phyloP scores from a whole-genome alignment of 176 grass and related monocot genomes.

The Oryza meyeriana region DNA sequence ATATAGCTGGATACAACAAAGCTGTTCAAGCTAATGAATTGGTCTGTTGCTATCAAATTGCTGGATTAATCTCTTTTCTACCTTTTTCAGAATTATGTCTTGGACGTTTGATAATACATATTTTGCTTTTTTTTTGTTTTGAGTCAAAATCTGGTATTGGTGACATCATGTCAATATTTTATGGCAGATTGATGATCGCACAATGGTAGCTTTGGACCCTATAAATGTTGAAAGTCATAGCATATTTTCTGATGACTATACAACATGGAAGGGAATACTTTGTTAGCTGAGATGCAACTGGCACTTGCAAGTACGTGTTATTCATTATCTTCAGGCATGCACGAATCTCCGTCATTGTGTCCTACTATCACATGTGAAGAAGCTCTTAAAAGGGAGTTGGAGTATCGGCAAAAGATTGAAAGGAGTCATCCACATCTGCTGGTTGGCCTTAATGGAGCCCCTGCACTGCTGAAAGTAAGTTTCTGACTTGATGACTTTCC shows the following conservation, averaged over 20 bases:
- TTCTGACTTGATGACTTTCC: neutral
- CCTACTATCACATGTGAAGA: conserved; percentile 59
- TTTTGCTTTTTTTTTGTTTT: neutral
- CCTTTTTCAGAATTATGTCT: neutral
- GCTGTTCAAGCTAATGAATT: neutral
- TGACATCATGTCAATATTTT: neutral
- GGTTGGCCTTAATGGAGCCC: neutral
- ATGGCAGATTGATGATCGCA: neutral
- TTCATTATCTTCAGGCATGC: conserved; percentile 25
- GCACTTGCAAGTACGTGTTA: neutral
- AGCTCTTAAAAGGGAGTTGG: conserved; percentile 64
- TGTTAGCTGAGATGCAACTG: conserved; percentile 11
- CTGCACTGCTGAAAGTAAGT: conserved; percentile 27
- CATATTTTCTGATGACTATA: neutral
- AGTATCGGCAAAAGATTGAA: conserved; percentile 48
- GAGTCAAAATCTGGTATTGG: neutral
- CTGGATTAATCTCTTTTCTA: neutral
- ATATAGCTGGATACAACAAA: neutral
- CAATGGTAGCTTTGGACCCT: conserved; percentile 3
- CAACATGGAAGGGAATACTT: neutral
- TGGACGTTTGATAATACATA: neutral
- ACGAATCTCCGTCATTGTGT: neutral
- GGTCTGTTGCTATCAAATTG: neutral
- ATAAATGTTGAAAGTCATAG: neutral
- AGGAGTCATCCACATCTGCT: conserved; percentile 34